Conservation (phyloP, 495 filamentous ascomycete species). For the Neurospora sp. region DNA sequence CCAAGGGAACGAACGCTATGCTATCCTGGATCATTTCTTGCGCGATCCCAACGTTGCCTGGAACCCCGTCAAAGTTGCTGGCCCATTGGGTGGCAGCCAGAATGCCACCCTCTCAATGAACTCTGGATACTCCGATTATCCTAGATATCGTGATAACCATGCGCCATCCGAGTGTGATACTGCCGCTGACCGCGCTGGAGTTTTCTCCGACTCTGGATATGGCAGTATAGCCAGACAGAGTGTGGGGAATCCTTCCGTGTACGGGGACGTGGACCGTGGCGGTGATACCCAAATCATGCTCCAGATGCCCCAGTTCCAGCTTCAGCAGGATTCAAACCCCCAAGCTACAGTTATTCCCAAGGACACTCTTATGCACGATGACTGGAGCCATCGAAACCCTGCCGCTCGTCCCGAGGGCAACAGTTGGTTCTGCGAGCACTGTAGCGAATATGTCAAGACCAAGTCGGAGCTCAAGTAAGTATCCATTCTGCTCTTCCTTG, state of each 20-base stretch:
- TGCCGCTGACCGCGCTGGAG: constrained; percentile 32
- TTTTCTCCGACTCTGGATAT: constrained; percentile 56
- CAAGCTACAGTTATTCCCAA: neutral
- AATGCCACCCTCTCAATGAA: neutral
- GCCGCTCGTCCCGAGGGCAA: constrained; percentile 10
- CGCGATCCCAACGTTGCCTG: neutral
- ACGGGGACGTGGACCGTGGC: constrained; percentile 27
- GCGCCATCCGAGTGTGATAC: constrained; percentile 48
- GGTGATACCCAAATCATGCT: constrained; percentile 29
- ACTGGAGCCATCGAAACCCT: neutral
- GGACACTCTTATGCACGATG: neutral
- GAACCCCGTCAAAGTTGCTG: neutral
- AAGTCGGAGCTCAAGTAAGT: constrained; percentile 41
- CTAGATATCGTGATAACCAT: constrained; percentile 12
- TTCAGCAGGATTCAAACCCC: constrained; percentile 8
- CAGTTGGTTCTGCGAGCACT: constrained; percentile 20
- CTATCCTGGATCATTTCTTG: constrained; percentile 2
- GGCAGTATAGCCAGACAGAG: constrained; percentile 35
- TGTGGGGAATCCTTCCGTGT: constrained; percentile 38
- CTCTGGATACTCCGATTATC: neutral
- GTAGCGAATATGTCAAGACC: constrained; percentile 31
- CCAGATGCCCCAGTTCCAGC: constrained; percentile 16
- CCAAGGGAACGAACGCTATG: neutral
- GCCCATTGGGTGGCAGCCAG: neutral
- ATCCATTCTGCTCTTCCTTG: neutral